Conservation (phyloP, 2,329 filamentous ascomycete genomes). For the Esteya vermicola region DNA sequence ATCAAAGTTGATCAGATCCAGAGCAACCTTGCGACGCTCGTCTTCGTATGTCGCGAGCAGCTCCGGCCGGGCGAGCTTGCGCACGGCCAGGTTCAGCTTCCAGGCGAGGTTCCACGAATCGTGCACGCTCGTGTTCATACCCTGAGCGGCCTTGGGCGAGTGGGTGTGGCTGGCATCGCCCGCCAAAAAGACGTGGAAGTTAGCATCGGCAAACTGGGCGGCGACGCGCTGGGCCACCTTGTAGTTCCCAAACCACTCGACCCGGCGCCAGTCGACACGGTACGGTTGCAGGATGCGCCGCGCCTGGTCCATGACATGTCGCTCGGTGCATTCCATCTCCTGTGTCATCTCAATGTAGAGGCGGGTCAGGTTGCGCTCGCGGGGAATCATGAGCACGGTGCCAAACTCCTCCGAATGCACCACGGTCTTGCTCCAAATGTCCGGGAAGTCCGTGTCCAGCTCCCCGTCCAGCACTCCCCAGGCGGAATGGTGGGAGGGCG, state of each 20-base stretch:
- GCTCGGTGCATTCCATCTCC: constrained; percentile 15
- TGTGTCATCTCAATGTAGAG: constrained; percentile 40
- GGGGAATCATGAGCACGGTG: constrained; percentile 56
- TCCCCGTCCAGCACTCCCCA: constrained; percentile 63
- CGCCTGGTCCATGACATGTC: constrained; percentile 54
- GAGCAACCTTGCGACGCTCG: constrained; percentile 46
- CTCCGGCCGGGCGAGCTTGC: constrained; percentile 36
- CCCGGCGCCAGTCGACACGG: constrained; percentile 38
- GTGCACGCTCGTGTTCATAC: constrained; percentile 45
- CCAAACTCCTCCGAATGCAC: constrained; percentile 52
- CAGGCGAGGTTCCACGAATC: constrained; percentile 49
- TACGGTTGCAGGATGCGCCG: constrained; percentile 43
- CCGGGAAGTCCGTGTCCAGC: constrained; percentile 57
- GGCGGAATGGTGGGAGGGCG: constrained; percentile 22
- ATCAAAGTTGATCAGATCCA: constrained; percentile 46
- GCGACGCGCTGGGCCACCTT: constrained; percentile 58
- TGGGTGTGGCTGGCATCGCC: constrained; percentile 55
- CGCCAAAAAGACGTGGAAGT: constrained; percentile 43
- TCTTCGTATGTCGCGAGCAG: constrained; percentile 46
- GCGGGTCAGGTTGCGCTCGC: constrained; percentile 58
- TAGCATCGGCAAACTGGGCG: constrained; percentile 48
- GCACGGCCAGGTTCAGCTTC: constrained; percentile 41
- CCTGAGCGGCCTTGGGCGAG: constrained; percentile 51
- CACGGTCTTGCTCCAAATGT: constrained; percentile 61
- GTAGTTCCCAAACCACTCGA: constrained; percentile 60